phyloP scores from a whole-genome alignment of 139 green algal species.

The Haematococcus lacustris region DNA sequence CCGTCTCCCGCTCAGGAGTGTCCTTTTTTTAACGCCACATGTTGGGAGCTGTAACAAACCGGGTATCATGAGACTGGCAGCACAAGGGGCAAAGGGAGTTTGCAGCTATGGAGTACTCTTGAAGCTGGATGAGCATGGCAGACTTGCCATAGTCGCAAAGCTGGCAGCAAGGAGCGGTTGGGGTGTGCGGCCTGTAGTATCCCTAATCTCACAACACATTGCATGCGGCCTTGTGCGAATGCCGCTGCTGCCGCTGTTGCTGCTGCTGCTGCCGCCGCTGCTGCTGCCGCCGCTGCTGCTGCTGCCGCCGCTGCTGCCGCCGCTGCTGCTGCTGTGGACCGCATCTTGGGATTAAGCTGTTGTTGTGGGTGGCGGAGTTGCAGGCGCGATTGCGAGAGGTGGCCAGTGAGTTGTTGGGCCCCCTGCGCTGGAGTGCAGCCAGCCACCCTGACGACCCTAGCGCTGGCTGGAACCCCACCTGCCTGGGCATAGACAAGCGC shows the following conservation, averaged over 20 bases:
- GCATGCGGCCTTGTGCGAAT: too few species aligned
- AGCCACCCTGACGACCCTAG: neutral
- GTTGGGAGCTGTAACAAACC: neutral
- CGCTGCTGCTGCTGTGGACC: neutral
- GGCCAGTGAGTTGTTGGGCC: conserved; percentile 45
- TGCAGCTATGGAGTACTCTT: too few species aligned
- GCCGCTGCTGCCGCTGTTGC: too few species aligned
- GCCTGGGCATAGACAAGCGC: neutral
- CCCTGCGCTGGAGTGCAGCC: conserved; percentile 13
- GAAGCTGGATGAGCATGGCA: too few species aligned
- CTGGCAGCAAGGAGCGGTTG: too few species aligned
- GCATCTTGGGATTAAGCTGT: conserved; percentile 1
- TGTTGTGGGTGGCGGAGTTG: too few species aligned
- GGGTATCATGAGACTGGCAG: too few species aligned
- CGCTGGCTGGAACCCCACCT: neutral
- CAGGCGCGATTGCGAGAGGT: conserved; percentile 51
- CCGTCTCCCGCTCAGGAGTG: neutral
- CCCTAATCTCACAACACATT: too few species aligned
- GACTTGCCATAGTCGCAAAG: too few species aligned
- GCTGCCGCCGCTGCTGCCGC: neutral
- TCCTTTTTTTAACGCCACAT: neutral
- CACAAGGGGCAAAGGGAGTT: neutral
- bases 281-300: neutral
- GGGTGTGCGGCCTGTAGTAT: too few species aligned
- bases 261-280: neutral